Percentiles rank a stretch among this genome's conserved stretches.
phyloP scores from a whole-genome alignment of 352 stramenopile species.

The Thraustochytrium sp. region DNA sequence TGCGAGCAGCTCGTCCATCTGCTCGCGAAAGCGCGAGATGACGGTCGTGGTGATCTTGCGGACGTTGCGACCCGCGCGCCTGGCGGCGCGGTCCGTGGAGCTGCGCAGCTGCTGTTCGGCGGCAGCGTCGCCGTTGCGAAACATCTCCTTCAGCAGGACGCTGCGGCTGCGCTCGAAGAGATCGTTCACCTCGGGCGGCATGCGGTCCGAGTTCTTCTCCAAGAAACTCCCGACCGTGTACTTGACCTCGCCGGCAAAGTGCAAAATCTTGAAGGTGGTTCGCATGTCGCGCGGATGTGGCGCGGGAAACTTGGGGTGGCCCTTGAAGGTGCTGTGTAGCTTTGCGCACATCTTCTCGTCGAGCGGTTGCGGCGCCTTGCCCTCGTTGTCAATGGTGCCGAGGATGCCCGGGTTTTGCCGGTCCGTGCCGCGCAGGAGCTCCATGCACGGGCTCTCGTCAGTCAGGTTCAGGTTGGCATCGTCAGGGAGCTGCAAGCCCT shows the following conservation, averaged over 20 bases:
- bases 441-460: constrained; percentile 75
- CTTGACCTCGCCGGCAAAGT: constrained; percentile 77
- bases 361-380: constrained; percentile 66
- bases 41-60: constrained; percentile 54
- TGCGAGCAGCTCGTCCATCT: constrained; percentile 73
- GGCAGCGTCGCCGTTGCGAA: constrained; percentile 59
- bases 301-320: constrained; percentile 73
- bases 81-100: constrained; percentile 55
- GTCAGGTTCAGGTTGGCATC: constrained; percentile 79
- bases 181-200: constrained; percentile 70
- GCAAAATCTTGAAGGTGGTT: constrained; percentile 75
- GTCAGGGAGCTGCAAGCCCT: constrained; percentile 63
- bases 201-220: constrained; percentile 82
- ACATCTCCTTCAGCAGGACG: constrained; percentile 61
- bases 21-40: constrained; percentile 69
- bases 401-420: constrained; percentile 71
- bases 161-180: constrained; percentile 68
- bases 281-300: constrained; percentile 78
- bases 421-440: constrained; percentile 57
- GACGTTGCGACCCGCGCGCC: not conserved
- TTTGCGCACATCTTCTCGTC: constrained; percentile 75
- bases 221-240: constrained; percentile 81
- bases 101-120: not conserved
- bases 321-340: constrained; percentile 71
- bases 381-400: constrained; percentile 68